A percentile compares a stretch with the other conserved stretches of the same genome.
phyloP scores from a whole-genome alignment of 495 filamentous ascomycete genomes.

The Aspergillus egyptiacus region DNA sequence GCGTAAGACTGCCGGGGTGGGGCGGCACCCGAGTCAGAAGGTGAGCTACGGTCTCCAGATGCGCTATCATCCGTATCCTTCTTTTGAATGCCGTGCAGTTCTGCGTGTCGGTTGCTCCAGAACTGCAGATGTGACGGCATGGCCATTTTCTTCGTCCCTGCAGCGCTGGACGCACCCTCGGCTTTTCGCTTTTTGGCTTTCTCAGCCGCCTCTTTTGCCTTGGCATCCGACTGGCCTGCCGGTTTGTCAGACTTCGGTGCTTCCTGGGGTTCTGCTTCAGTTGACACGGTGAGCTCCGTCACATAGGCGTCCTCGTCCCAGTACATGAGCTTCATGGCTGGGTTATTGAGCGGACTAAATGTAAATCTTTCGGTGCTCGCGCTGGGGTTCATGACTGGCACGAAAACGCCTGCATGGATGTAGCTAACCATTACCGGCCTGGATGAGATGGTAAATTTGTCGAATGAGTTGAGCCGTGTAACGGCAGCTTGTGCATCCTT shows the following conservation, averaged over 20 bases:
- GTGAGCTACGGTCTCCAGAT: slow-evolving; percentile 13
- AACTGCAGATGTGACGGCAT: slow-evolving; percentile 70
- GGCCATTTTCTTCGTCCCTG: slow-evolving; percentile 44
- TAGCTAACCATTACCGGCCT: slow-evolving; percentile 68
- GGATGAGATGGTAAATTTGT: slow-evolving; percentile 82
- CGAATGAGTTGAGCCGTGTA: slow-evolving; percentile 63
- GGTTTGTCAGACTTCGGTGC: slow-evolving; percentile 28
- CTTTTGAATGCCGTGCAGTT: slow-evolving; percentile 60
- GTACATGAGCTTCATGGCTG: slow-evolving; percentile 65
- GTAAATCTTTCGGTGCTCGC: slow-evolving; percentile 55
- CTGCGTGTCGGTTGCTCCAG: slow-evolving; percentile 82
- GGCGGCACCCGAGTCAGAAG: slow-evolving; percentile 15
- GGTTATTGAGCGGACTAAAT: slow-evolving; percentile 68
- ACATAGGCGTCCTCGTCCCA: slow-evolving; percentile 80
- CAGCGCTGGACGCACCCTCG: slow-evolving; percentile 32
- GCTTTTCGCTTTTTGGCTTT: slow-evolving; percentile 71
- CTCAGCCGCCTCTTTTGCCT: slow-evolving; percentile 44
- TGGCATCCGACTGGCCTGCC: slow-evolving; percentile 35
- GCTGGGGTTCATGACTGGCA: slow-evolving; percentile 59
- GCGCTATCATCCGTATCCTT: slow-evolving; percentile 29
- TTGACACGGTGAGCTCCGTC: slow-evolving; percentile 57
- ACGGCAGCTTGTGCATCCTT: slow-evolving; percentile 76
- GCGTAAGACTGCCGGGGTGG: slow-evolving; percentile 57
- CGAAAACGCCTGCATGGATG: slow-evolving; percentile 84
- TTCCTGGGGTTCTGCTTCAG: slow-evolving; percentile 30